Conservation (phyloP, 2,329 filamentous ascomycete species). For the Spiromastix sp. region DNA sequence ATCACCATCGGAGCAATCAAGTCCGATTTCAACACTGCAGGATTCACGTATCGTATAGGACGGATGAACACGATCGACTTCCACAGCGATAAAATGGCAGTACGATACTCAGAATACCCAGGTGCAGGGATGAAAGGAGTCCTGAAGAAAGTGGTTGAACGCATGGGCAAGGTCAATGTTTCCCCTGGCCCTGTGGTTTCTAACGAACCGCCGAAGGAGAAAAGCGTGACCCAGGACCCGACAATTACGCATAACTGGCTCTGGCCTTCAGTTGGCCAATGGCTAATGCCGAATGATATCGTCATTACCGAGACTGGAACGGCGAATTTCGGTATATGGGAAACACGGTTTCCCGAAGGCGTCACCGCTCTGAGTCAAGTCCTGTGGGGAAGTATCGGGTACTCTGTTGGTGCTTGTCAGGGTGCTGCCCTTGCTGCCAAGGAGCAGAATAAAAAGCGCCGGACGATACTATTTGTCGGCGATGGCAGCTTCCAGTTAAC, state of each 20-base stretch:
- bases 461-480: conserved; percentile 72
- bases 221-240: conserved; percentile 19
- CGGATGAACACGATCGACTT: conserved; percentile 73
- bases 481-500: conserved; percentile 80
- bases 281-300: conserved; percentile 44
- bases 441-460: conserved; percentile 24
- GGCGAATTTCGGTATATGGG: conserved; percentile 43
- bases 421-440: conserved; percentile 45
- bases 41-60: conserved; percentile 69
- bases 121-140: conserved; percentile 69
- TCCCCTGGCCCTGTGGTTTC: conserved; percentile 43
- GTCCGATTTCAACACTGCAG: conserved; percentile 45
- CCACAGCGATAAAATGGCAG: conserved; percentile 61
- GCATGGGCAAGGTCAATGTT: conserved; percentile 46
- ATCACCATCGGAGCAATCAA: conserved; percentile 29
- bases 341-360: conserved; percentile 41
- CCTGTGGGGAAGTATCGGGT: conserved; percentile 52
- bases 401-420: conserved; percentile 48
- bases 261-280: conserved; percentile 37
- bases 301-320: conserved; percentile 51
- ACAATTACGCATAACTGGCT: conserved; percentile 40
- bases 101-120: conserved; percentile 70
- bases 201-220: conserved; percentile 37
- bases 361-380: conserved; percentile 40
- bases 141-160: conserved; percentile 57